Base-by-base conservation (phyloP, 441 rosid species). In the Populus hybrid region DNA sequence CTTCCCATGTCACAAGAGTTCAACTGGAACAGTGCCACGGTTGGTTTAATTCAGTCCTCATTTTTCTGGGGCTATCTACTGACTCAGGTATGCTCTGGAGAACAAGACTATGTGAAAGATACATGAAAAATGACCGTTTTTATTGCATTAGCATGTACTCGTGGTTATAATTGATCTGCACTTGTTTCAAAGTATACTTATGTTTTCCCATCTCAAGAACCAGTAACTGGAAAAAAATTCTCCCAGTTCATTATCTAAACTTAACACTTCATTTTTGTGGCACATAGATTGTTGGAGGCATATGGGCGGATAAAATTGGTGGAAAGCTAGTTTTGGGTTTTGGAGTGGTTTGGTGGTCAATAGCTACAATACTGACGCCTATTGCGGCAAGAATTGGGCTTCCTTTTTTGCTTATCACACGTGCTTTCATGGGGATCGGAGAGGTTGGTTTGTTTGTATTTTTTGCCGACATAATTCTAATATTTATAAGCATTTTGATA, bases 61-160 rank as follows among this genome's bases (percentile, higher is more conserved):
- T 95, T 95, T 88, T 95, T 95, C 93, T 94, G 99, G 99, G 99
- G 99, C 46, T 95, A 95, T 80, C 87, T 95, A 72, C 95, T 90
- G 77, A 94, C 99, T 70, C 99, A 95, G 98, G 99, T 93, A 68
- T 72, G 78, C 18, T 65, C 71, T 75, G 9, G 30, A 69, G 23
- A 64, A 23, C 28, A 74, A 26, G 14, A 21, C 19, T 46, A 14
- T 46, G 18, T 2, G 14, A 26, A 26, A 32, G 26, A 36, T 18
- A 5, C 4, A 61, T 46, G 67, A 61, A 75, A n/a, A 34, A 34
- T 76, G 76, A 57, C 69, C 53, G n/a, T 14, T 21, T 74, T 65
- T 26, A 57, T 67, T 61, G 65, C 71, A 76, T 36, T 67, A 9
- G 50, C 68, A 53, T 63, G 70, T 65, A 21, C 50, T 73, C 71